A percentile compares a stretch with the other conserved stretches of the same genome.
Evolutionary conservation across 108 stramenopile species (phyloP).

Genomic region (Aurantiochytrium sp.): DNA sequence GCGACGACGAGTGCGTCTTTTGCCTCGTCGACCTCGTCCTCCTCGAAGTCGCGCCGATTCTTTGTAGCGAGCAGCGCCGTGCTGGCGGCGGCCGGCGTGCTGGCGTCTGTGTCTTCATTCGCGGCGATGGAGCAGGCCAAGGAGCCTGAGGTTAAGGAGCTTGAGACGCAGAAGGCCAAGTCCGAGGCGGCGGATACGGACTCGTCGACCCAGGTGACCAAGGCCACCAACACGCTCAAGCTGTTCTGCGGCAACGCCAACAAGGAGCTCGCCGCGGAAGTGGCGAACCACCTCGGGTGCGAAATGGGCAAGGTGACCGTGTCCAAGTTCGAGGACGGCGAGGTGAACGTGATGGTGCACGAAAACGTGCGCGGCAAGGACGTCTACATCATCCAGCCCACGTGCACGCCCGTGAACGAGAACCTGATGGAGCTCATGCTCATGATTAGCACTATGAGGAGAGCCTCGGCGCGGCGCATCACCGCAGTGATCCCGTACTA

Average conservation of each 20-base stretch:
- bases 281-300: slow-evolving; percentile 86
- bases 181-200: background rate
- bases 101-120: too few species aligned
- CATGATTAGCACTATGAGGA: slow-evolving; percentile 89
- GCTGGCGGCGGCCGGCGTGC: too few species aligned
- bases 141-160: background rate
- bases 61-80: too few species aligned
- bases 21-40: too few species aligned
- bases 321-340: slow-evolving; percentile 91
- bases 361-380: slow-evolving; percentile 97
- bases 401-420: slow-evolving; percentile 96
- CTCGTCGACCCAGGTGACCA: background rate
- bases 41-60: too few species aligned
- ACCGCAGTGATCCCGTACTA: slow-evolving; percentile 98
- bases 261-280: slow-evolving; percentile 82
- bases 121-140: background rate
- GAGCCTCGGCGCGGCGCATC: slow-evolving; percentile 87
- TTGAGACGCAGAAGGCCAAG: background rate
- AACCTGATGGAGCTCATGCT: slow-evolving; percentile 93
- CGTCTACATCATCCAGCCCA: slow-evolving; percentile 94
- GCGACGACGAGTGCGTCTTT: too few species aligned
- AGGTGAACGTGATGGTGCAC: slow-evolving; percentile 93
- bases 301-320: slow-evolving; percentile 93
- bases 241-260: slow-evolving; percentile 97
- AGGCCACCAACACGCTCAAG: slow-evolving; percentile 59